Evolutionary conservation across 129 eudicot species (phyloP), one percentile per base, ranked within the genome.

Genomic region (Escallonia herrerae): DNA sequence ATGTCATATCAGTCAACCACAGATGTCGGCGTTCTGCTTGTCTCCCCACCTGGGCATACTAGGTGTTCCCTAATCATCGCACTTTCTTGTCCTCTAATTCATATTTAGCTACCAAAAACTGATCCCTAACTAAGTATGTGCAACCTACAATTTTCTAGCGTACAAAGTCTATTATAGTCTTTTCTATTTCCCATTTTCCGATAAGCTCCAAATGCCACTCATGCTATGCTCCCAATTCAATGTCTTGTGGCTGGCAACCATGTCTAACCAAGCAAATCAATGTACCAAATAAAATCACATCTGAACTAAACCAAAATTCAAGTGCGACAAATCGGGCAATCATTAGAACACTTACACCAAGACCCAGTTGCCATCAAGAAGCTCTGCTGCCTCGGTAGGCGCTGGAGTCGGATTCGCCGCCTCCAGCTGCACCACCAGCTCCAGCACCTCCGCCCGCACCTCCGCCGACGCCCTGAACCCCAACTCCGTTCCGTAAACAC

Each of bases 311-410:
- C 33, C 33, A 22, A 22, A 22, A 22, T 22, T 22, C 33, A 22
- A 22, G 33, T 22, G 33, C 33, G 33, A 22, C 33, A 22, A 22
- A 22, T 22, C 33, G 33, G 33, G 33, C 33, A 22, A 22, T 22
- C 33, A 22, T 22, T 22, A 22, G 33, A 22, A 53, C 12, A 74
- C 99, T 86, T 75, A 93, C 99, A 93, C 71, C 71, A 93, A 77
- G 76, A 89, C 49, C 98, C 98, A 93, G 48, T 89, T 87, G 54
- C 99, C 99, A 65, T 83, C 95, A 55, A 93, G 98, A 77, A 88
- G 76, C 41, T 72, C 96, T 33, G 83, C 69, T 1, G 75, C 76
- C 40, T 77, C 99, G 5, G 87, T 78, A 0, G 99, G 96, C 40
- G 81, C 86, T 2, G 81, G 78, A 44, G 83, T 81, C 51, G 99